Base-by-base conservation (phyloP, 331 rosid species). In the Prunus yedoensis region DNA sequence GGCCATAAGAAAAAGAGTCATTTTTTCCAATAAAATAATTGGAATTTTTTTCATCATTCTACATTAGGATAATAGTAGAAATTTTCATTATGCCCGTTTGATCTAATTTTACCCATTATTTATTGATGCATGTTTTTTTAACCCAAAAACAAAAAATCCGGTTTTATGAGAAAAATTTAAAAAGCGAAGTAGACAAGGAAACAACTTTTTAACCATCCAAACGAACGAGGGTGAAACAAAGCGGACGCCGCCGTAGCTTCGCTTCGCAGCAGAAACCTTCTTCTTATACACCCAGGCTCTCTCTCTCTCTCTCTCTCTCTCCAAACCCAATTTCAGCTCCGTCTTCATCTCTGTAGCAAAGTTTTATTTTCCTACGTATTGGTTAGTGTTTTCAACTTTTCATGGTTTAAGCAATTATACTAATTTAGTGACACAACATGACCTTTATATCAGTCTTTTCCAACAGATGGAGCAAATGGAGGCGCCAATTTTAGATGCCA, bases 381-480 rank as follows among this genome's bases (percentile, higher is more conserved):
- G 28, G n/a, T 66, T n/a, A 13, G 10, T 61, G 47, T 27, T 58
- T 53, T 50, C 20, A 18, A 65, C 61, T 76, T 50, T 58, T 67
- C 8, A 11, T 4, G 54, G n/a, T 16, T 69, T 25, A 52, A 4
- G 20, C 46, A 62, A 32, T 62, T 30, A 2, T 62, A 62, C 67
- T 30, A 30, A 30, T 28, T 62, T 17, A 15, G 68, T 35, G 46
- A 45, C 68, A 30, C 32, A 62, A 30, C 6, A 32, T 62, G 3
- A 62, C 68, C 12, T 11, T 8, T 62, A 59, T 49, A 30, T 28
- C 41, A 12, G 3, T 3, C 57, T 80, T 68, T 68, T 75, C 35
- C 77, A 62, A 35, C 74, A 83, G 90, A 82, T 84, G 78, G 86
- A 82, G 73, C 75, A 70, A 30, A 43, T 81, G 67, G 87, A 68